Evolutionary conservation across 352 stramenopile genomes (phyloP), one percentile per base, ranked within the genome.

Genomic region (Phytophthora pluvialis): DNA sequence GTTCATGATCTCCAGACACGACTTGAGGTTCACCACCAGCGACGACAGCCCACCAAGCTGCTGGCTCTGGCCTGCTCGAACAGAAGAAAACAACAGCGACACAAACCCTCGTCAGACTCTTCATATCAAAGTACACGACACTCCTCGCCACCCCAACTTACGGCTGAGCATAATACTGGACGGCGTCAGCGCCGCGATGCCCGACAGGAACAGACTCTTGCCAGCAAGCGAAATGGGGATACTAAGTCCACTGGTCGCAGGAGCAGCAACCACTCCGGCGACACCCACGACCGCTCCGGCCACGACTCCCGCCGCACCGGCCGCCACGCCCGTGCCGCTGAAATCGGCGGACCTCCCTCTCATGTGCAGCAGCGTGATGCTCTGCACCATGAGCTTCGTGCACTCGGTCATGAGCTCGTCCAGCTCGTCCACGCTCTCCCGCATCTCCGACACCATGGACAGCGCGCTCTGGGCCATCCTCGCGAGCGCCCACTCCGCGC

Each of bases 101-200:
- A 51, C 5, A 21, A 26, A 13, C 35, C 9, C 25, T 60, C 45
- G 33, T 67, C 18, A 67, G 33, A 15, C 9, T 31, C 15, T 40
- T 7, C 9, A 53, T 18, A 53, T 16, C 12, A 21, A 26, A 31
- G 25, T 40, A 59, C 7, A 44, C 8, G 21, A 31, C 12, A 5
- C 5, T 28, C 26, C 18, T 4, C 11, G 9, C 18, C 57, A 13
- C 16, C 29, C 3, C 11, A 46, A 88, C 81, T 55, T 88, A 95
- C 88, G 87, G 57, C 77, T 92, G 9, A 96, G 73, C 73, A 96
- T 90, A 58, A 96, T 91, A 39, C 81, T 84, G n/a, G 86, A 96
- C 18, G 86, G 88, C 3, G 88, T 93, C 28, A 96, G 36, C 1
- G 88, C 86, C 1, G 88, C 88, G 7, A 92, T 72, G 12, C 88